Percentiles rank a stretch among this genome's conserved stretches.
phyloP scores from a whole-genome alignment of 164 flowering plant genomes.

The Chloranthus sessilifolius region DNA sequence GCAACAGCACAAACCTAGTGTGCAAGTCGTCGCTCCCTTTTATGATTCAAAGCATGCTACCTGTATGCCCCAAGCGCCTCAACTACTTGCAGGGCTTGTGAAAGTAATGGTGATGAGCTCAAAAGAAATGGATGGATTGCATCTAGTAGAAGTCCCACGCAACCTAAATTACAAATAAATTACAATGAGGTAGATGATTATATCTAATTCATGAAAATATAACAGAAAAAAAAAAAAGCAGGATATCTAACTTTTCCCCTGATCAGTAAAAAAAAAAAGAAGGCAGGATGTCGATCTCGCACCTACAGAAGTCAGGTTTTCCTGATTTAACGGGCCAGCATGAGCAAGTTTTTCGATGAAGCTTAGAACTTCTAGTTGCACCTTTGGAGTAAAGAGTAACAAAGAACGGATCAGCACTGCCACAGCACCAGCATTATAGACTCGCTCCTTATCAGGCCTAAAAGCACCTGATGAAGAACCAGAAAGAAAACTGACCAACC shows the following conservation, averaged over 20 bases:
- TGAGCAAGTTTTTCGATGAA: slow-evolving; percentile 81
- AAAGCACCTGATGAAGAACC: slow-evolving; percentile 51
- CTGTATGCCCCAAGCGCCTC: slow-evolving; percentile 95
- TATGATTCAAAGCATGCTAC: slow-evolving; percentile 26
- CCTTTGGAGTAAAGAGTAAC: slow-evolving; percentile 83
- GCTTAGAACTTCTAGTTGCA: slow-evolving; percentile 77
- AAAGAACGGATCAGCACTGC: slow-evolving; percentile 74
- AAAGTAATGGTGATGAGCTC: slow-evolving; percentile 76
- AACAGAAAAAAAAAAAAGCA: background rate
- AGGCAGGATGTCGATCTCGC: slow-evolving; percentile 15
- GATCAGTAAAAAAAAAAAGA: background rate
- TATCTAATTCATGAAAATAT: background rate
- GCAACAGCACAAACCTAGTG: too few species aligned
- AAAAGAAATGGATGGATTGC: slow-evolving; percentile 74
- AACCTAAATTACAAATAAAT: slow-evolving; percentile 47
- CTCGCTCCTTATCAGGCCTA: slow-evolving; percentile 57
- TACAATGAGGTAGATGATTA: slow-evolving; percentile 7
- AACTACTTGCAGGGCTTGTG: slow-evolving; percentile 74
- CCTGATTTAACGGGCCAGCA: slow-evolving; percentile 86
- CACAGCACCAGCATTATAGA: slow-evolving; percentile 90
- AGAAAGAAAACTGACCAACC: slow-evolving; percentile 42
- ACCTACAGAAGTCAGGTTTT: slow-evolving; percentile 95
- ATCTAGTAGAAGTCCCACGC: slow-evolving; percentile 90
- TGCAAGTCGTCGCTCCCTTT: too few species aligned
- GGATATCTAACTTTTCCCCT: background rate